Evolutionary conservation across 768 basidiomycete genomes (phyloP).

Genomic region (Mycena haematopus): DNA sequence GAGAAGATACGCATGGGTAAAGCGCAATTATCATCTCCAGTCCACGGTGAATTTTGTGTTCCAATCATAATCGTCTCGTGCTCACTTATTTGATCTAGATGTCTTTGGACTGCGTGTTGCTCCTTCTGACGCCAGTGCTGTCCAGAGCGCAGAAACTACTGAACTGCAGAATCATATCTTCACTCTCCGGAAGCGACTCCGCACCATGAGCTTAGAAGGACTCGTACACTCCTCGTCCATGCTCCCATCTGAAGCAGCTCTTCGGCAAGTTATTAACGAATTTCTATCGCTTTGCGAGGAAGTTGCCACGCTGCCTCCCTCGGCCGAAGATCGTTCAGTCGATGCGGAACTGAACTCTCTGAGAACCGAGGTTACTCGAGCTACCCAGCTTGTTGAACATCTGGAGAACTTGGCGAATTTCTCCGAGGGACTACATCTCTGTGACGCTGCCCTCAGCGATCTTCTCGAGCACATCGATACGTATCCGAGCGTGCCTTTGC

Average conservation of each 20-base stretch:
- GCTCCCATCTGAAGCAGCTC: slow-evolving; percentile 60
- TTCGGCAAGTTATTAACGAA: slow-evolving; percentile 51
- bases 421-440: slow-evolving; percentile 52
- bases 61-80: background rate
- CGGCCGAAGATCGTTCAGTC: slow-evolving; percentile 45
- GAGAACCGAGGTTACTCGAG: slow-evolving; percentile 60
- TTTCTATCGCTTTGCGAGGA: slow-evolving; percentile 55
- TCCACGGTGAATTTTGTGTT: slow-evolving; percentile 19
- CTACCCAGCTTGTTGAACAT: slow-evolving; percentile 54
- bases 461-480: slow-evolving; percentile 87
- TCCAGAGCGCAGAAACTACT: slow-evolving; percentile 46
- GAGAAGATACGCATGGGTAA: slow-evolving; percentile 29
- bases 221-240: slow-evolving; percentile 48
- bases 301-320: slow-evolving; percentile 52
- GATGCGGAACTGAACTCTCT: slow-evolving; percentile 71
- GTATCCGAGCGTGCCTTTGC: slow-evolving; percentile 66
- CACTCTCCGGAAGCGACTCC: slow-evolving; percentile 63
- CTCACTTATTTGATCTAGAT: slow-evolving; percentile 45
- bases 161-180: slow-evolving; percentile 59
- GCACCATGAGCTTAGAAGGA: slow-evolving; percentile 64
- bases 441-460: slow-evolving; percentile 83
- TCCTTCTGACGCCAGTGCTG: slow-evolving; percentile 38
- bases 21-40: slow-evolving; percentile 19
- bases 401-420: slow-evolving; percentile 65
- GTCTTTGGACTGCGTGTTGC: slow-evolving; percentile 58